Base-by-base conservation (phyloP, 208 protist genomes). In the Leishmania tarentolae region DNA sequence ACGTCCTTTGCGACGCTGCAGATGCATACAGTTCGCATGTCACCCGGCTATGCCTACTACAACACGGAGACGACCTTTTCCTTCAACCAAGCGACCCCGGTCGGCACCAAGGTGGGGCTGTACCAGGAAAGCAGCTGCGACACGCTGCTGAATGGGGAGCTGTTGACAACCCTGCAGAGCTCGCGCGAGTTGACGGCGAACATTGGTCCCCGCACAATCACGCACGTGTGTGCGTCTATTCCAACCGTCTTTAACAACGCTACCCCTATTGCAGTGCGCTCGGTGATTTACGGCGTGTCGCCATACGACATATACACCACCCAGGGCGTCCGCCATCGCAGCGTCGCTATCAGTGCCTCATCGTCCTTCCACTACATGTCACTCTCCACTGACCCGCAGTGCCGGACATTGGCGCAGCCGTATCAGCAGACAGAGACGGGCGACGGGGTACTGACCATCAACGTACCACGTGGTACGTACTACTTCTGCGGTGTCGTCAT, bases 401-500 rank as follows among this genome's bases (percentile, higher is more conserved):
- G 91, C 79, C 37, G 80, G 28, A 76, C 80, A 28, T 75, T 95
- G 44, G 73, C 87, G 31, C 89, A 95, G 76, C 70, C 74, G 6
- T 87, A 85, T 40, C 74, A 78, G 57, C 84, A 61, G 73, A 78
- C 42, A 47, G 66, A 4, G 37, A 50, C 46, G 19, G 76, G 78
- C 44, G 76, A 68, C 28, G 75, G 42, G 1, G 57, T 73, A 74
- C 71, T 95, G n/a, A 52, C 66, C 42, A 83, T 95, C 47, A 46
- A 74, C 21, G 90, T 90, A 17, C 87, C 87, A 3, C 82, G 74
- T 37, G 92, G 92, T 2, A 76, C 56, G 24, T 95, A 95, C 81
- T 94, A 92, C 79, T 86, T 94, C 52, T 95, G 92, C 52, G 88
- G 31, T 40, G 71, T 78, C 47, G 73, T 78, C 81, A 87, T 66